These are phyloP conservation scores for Stemphylium vesicarium DNA, from an alignment of 2,329 filamentous ascomycete species.

Conservation along the genomic window DNA sequence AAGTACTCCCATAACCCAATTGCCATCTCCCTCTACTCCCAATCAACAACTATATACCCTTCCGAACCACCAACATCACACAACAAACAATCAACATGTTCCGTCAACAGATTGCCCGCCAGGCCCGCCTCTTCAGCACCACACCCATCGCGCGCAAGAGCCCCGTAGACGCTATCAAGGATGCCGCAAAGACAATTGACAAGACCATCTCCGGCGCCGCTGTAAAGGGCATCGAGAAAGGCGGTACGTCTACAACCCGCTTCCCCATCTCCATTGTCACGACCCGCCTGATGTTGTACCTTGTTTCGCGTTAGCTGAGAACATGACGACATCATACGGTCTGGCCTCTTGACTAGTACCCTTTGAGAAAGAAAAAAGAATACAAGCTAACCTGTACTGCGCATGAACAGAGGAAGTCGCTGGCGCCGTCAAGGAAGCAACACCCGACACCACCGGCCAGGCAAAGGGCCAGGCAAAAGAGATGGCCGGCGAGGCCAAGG, in stretches of 20 bases:
- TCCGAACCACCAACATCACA: conserved; percentile 5
- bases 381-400: conserved; percentile 22
- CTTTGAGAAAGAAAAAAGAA: conserved; percentile 6
- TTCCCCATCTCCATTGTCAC: not conserved
- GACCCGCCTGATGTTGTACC: conserved; percentile 7
- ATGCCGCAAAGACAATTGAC: conserved; percentile 65
- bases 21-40: not conserved
- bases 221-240: conserved; percentile 68
- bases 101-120: conserved; percentile 53
- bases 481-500: conserved; percentile 48
- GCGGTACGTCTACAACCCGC: conserved; percentile 56
- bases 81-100: conserved; percentile 50
- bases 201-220: conserved; percentile 61
- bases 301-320: conserved; percentile 8
- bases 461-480: conserved; percentile 52
- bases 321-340: conserved; percentile 19
- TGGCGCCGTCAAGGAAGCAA: conserved; percentile 48
- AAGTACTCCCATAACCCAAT: conserved; percentile 13
- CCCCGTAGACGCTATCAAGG: conserved; percentile 62
- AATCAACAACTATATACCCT: conserved; percentile 3
- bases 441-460: conserved; percentile 38
- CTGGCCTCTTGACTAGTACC: not conserved
- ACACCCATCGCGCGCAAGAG: conserved; percentile 58
- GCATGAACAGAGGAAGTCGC: conserved; percentile 57
- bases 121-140: conserved; percentile 62